phyloP scores from a whole-genome alignment of 768 basidiomycete genomes.

The Termitomyces sp. region DNA sequence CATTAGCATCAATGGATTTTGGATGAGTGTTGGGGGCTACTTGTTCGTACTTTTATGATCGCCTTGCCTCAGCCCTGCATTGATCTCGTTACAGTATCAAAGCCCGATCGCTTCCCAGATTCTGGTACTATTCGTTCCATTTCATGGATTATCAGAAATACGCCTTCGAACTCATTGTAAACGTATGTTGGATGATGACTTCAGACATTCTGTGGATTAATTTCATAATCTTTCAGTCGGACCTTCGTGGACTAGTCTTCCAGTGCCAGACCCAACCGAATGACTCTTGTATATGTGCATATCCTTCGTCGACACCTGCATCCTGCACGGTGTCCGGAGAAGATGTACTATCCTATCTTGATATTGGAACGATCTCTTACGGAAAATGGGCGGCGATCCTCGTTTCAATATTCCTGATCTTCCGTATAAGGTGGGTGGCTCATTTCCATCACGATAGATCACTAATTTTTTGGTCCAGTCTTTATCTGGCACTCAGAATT shows the following conservation, averaged over 20 bases:
- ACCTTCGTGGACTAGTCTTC: conserved; percentile 45
- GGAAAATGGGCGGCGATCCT: conserved; percentile 44
- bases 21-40: conserved; percentile 55
- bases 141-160: conserved; percentile 53
- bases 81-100: conserved; percentile 39
- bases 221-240: conserved; percentile 31
- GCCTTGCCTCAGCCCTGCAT: not conserved
- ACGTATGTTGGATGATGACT: conserved; percentile 21
- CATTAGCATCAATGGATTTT: conserved; percentile 44
- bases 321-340: conserved; percentile 46
- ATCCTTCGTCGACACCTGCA: conserved; percentile 41
- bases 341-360: conserved; percentile 48
- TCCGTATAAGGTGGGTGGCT: conserved; percentile 35
- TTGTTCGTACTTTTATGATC: conserved; percentile 26
- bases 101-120: conserved; percentile 48
- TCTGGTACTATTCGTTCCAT: conserved; percentile 58
- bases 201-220: conserved; percentile 20
- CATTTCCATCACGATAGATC: not conserved
- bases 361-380: conserved; percentile 39
- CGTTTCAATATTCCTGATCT: conserved; percentile 41
- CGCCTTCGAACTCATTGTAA: conserved; percentile 34
- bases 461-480: not conserved
- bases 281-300: conserved; percentile 43
- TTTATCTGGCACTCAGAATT: conserved; percentile 10
- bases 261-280: conserved; percentile 32